Conservation (phyloP, 2,329 filamentous ascomycete species). For the Diaporthe ampelina region DNA sequence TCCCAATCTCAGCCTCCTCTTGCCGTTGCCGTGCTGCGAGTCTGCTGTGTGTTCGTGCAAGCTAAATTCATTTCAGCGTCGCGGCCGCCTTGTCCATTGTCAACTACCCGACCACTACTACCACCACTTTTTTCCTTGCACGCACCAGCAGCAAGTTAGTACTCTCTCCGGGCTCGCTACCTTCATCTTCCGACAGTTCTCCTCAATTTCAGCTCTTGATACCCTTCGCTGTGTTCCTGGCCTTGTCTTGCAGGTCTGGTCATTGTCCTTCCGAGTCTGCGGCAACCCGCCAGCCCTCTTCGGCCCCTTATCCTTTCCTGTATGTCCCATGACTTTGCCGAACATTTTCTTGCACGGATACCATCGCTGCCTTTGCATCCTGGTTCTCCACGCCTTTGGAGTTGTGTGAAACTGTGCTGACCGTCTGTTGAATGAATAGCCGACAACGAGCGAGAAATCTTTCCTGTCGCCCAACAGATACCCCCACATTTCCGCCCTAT, state of each 20-base stretch:
- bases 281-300: conserved; percentile 23
- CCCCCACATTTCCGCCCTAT: conserved; percentile 29
- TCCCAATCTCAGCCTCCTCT: conserved; percentile 39
- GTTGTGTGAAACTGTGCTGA: not conserved
- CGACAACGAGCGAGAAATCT: conserved; percentile 4
- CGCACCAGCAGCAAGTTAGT: conserved; percentile 21
- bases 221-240: not conserved
- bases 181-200: not conserved
- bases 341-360: not conserved
- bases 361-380: not conserved
- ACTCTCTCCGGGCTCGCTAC: not conserved
- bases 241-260: not conserved
- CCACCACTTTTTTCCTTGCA: conserved; percentile 1
- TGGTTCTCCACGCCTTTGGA: not conserved
- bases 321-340: conserved; percentile 5
- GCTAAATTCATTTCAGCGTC: conserved; percentile 34
- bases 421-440: not conserved
- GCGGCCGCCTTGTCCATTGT: conserved; percentile 21
- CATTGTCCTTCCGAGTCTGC: conserved; percentile 17
- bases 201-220: not conserved
- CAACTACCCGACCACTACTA: not conserved
- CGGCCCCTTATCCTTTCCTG: conserved; percentile 31
- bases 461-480: conserved; percentile 17
- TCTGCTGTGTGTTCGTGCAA: conserved; percentile 13
- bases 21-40: conserved; percentile 25